These are phyloP conservation scores for Saturnispora silvae DNA, from an alignment of 805 yeast species.

Conservation along the genomic window DNA sequence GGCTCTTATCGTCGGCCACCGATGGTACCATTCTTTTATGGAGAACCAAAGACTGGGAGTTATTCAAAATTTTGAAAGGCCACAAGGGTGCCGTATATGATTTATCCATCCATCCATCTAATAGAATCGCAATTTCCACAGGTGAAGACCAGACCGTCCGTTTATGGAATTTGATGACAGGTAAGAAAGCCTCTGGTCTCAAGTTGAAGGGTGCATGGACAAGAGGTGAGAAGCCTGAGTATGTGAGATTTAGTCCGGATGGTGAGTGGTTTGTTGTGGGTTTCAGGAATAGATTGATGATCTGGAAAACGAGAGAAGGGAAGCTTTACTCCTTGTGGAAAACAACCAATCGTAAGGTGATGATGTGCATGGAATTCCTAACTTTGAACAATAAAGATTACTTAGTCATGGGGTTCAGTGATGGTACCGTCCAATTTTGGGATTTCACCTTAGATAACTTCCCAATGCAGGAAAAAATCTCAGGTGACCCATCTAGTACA, in stretches of 20 bases:
- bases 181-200: conserved; percentile 79
- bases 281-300: conserved; percentile 47
- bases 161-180: conserved; percentile 95
- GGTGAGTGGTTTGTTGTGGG: conserved; percentile 78
- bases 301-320: conserved; percentile 57
- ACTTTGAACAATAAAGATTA: conserved; percentile 37
- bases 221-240: conserved; percentile 36
- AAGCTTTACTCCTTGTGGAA: conserved; percentile 40
- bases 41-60: conserved; percentile 97
- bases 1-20: conserved; percentile 86
- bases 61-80: conserved; percentile 78
- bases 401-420: conserved; percentile 55
- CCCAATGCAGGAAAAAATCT: conserved; percentile 12
- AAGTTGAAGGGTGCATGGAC: conserved; percentile 63
- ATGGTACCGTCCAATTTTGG: conserved; percentile 60
- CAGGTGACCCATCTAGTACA: conserved; percentile 23
- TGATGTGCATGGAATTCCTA: conserved; percentile 58
- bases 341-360: conserved; percentile 34
- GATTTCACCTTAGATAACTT: conserved; percentile 27
- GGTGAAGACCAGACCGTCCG: conserved; percentile 76
- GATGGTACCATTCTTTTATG: conserved; percentile 86
- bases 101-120: conserved; percentile 80
- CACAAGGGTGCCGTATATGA: conserved; percentile 80
- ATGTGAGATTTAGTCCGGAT: conserved; percentile 30
- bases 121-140: conserved; percentile 82